Percentiles rank a stretch among this genome's conserved stretches.
phyloP scores from a whole-genome alignment of 495 filamentous ascomycete genomes.

The Talaromyces stipitatus region DNA sequence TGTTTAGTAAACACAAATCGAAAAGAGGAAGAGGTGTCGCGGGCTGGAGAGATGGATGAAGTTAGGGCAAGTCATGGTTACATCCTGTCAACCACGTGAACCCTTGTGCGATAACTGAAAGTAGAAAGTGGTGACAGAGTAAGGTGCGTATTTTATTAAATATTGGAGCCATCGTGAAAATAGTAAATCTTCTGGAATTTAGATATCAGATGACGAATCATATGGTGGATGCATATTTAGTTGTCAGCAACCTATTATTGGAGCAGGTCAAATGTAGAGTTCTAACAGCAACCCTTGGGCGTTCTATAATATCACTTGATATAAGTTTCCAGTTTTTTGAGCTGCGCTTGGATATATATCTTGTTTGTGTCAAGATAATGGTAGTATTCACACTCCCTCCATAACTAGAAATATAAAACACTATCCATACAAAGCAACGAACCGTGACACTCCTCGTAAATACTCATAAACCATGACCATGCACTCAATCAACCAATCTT shows the following conservation, averaged over 20 bases:
- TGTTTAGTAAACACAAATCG: neutral
- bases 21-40: neutral
- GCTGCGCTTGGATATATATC: too few species aligned
- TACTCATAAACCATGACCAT: neutral
- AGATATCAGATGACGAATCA: neutral
- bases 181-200: neutral
- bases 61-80: neutral
- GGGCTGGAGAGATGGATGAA: neutral
- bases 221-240: too few species aligned
- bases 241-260: too few species aligned
- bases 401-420: neutral
- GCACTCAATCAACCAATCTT: constrained; percentile 24
- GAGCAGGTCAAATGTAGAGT: too few species aligned
- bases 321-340: too few species aligned
- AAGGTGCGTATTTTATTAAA: too few species aligned
- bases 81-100: neutral
- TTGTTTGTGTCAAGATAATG: too few species aligned
- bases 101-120: neutral
- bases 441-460: neutral
- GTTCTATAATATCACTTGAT: too few species aligned
- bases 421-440: neutral
- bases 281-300: too few species aligned
- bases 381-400: neutral
- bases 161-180: neutral
- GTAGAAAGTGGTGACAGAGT: neutral